These are phyloP conservation scores for Trypanosoma theileri DNA, from an alignment of 208 protist genomes.

Conservation along the genomic window DNA sequence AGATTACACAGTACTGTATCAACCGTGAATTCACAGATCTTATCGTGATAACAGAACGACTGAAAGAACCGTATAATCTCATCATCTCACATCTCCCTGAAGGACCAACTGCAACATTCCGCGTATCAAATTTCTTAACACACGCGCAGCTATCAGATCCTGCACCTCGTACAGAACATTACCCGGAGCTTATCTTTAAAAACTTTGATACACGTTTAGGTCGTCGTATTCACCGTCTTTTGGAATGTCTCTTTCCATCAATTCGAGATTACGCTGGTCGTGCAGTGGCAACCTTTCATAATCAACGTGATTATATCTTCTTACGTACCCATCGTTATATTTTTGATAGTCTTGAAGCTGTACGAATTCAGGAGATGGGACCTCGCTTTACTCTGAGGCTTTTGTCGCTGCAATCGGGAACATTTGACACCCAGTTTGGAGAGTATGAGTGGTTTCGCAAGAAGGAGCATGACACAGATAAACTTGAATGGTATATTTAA, in stretches of 20 bases:
- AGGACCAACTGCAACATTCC: constrained; percentile 88
- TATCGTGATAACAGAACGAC: constrained; percentile 82
- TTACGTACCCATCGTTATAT: constrained; percentile 92
- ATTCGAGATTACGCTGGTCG: constrained; percentile 88
- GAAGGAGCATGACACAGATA: constrained; percentile 90
- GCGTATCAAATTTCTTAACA: constrained; percentile 85
- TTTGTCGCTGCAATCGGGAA: constrained; percentile 88
- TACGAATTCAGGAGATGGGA: constrained; percentile 93
- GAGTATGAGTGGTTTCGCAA: constrained; percentile 95
- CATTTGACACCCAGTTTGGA: constrained; percentile 91
- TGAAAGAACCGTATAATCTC: constrained; percentile 86
- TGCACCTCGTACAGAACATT: constrained; percentile 87
- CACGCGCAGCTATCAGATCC: constrained; percentile 80
- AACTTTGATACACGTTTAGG: constrained; percentile 93
- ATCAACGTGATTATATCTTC: constrained; percentile 95
- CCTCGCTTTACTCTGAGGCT: constrained; percentile 91
- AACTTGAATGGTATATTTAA: constrained; percentile 90
- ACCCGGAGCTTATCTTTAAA: constrained; percentile 94
- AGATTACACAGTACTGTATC: constrained; percentile 90
- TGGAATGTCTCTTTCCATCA: constrained; percentile 89
- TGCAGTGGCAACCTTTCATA: constrained; percentile 92
- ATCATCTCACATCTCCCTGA: constrained; percentile 89
- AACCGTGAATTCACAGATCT: constrained; percentile 91
- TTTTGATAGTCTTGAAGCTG: constrained; percentile 86
- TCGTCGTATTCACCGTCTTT: constrained; percentile 78